Evolutionary conservation across 2,329 filamentous ascomycete genomes (phyloP), one percentile per base, ranked within the genome.

Genomic region (Pseudogymnoascus pannorum): DNA sequence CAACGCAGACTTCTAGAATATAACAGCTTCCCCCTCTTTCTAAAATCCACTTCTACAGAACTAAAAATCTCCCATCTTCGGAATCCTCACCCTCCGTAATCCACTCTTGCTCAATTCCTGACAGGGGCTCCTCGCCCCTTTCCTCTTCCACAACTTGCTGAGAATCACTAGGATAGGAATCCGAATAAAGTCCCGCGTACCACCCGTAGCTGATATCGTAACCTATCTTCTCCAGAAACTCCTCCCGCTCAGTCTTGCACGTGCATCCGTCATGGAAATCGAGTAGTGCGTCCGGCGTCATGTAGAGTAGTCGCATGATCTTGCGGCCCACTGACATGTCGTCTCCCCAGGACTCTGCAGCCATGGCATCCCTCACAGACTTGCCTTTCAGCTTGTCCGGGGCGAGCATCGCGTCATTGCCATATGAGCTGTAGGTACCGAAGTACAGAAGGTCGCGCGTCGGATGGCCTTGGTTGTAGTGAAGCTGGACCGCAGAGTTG

Each of bases 401-500:
- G 1, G 26, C 48, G 26, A 54, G 9, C 48, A 54, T 54, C 2
- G 48, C 48, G 5, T 54, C 48, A 33, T 54, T 31, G 5, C 16
- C 48, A 1, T 33, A 54, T 9, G 22, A 60, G 42, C 31, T 44
- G 58, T 38, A 59, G 35, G 31, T 61, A 16, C 54, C 51, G 16
- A 61, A 61, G 18, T 59, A 59, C 9, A 61, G 58, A 38, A 36
- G 35, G 16, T 40, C 40, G 6, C 38, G 33, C 9, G 36, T 44
- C 6, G 59, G 59, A 22, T 31, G 38, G 4, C 24, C 26, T 12
- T 67, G 62, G 1, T 63, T 65, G 58, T 70, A 68, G 2, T 67
- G 66, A n/a, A 69, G 63, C 59, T 67, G 66, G 11, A 72, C 63
- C 3, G 68, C 65, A 4, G 66, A 64, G 54, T 70, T 68, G 1